These are phyloP conservation scores for Medicago arabica DNA, from an alignment of 306 rosid genomes.

Conservation along the genomic window DNA sequence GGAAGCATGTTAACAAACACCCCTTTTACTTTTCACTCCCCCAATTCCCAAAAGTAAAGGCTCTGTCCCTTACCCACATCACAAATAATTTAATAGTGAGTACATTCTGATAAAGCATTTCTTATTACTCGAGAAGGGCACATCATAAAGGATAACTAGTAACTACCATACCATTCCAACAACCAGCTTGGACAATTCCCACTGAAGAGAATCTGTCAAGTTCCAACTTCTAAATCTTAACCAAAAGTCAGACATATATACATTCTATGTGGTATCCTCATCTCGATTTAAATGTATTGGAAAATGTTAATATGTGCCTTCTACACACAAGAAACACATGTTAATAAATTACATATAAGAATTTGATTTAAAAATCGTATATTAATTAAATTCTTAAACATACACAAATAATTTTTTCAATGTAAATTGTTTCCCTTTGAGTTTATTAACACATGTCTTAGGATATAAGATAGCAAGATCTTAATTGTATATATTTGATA, in stretches of 20 bases:
- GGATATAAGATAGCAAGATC: too few relatives aligned
- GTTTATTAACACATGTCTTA: too few relatives aligned
- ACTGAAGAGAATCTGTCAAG: conserved; percentile 25
- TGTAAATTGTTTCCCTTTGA: too few relatives aligned
- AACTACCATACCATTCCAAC: background rate
- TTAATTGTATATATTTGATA: too few relatives aligned
- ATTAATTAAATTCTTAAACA: too few relatives aligned
- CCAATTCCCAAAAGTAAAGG: conserved; percentile 1
- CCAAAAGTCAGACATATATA: conserved; percentile 21
- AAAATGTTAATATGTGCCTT: too few relatives aligned
- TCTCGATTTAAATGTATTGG: too few relatives aligned
- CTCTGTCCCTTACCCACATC: conserved; percentile 9
- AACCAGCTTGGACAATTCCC: conserved; percentile 27
- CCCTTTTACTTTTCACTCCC: background rate
- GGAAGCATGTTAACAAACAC: conserved; percentile 3
- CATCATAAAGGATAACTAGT: background rate
- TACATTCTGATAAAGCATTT: conserved; percentile 42
- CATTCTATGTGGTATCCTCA: too few relatives aligned
- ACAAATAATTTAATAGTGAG: conserved; percentile 16
- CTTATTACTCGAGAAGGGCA: conserved; percentile 35
- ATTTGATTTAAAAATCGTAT: too few relatives aligned
- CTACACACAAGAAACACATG: too few relatives aligned
- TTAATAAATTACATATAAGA: too few relatives aligned
- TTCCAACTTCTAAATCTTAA: background rate
- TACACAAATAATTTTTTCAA: too few relatives aligned